Evolutionary conservation across 2,329 filamentous ascomycete genomes (phyloP).

Genomic region (Neurospora sp.): DNA sequence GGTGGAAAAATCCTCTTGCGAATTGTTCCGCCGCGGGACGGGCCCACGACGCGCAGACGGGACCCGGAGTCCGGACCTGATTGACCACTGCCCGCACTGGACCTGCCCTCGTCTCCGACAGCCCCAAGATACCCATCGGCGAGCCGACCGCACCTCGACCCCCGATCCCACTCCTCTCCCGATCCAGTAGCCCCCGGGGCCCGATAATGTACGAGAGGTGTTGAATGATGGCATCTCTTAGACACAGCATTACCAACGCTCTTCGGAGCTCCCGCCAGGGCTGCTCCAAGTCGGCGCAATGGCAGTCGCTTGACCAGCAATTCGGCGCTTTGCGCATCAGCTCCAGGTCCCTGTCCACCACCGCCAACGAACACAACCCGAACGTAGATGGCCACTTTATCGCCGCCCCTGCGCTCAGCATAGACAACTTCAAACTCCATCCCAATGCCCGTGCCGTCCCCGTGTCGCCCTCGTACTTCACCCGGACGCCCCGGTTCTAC

Average conservation of each 20-base stretch:
- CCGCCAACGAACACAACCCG: conserved; percentile 2
- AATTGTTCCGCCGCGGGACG: background rate
- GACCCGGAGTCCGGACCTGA: background rate
- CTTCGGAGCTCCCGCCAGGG: conserved; percentile 12
- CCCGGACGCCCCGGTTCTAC: conserved; percentile 72
- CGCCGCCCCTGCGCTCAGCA: conserved; percentile 12
- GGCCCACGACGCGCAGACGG: background rate
- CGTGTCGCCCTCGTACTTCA: conserved; percentile 89
- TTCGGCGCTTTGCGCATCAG: conserved; percentile 13
- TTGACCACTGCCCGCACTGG: background rate
- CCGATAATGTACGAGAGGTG: conserved; percentile 13
- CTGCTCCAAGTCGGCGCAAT: conserved; percentile 4
- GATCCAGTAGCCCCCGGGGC: conserved; percentile 3
- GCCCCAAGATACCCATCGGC: background rate
- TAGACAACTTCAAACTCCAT: conserved; percentile 16
- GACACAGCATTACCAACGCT: conserved; percentile 13
- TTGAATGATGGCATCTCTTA: conserved; percentile 18
- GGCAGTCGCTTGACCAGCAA: conserved; percentile 14
- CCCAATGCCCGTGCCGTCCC: conserved; percentile 66
- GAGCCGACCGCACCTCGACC: background rate
- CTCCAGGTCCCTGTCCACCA: conserved; percentile 13
- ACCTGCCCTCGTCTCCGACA: background rate
- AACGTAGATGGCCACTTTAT: background rate
- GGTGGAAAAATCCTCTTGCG: background rate
- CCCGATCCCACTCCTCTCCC: background rate